Base-by-base conservation (phyloP, 306 rosid species). In the Cicer pinnatifidum region DNA sequence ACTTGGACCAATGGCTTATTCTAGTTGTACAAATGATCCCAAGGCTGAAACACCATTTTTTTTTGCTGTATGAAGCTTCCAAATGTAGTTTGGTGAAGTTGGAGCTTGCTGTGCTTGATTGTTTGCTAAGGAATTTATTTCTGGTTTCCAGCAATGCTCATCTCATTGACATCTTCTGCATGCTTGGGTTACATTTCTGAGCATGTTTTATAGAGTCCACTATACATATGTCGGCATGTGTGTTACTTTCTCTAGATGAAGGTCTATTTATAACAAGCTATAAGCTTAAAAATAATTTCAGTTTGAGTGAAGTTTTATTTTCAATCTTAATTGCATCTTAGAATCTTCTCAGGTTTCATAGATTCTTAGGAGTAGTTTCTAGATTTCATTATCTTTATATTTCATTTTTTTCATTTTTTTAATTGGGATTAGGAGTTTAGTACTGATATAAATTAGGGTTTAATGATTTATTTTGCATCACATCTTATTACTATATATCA, bases 61-160 rank as follows among this genome's bases (percentile, higher is more conserved):
- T 15, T 16, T 28, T 67, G 15, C 44, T 59, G 44, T 67, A 45
- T 46, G 72, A n/a, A 11, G 43, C 73, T 68, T 48, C 46, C 73
- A n/a, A 48, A 68, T 33, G 46, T 48, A 13, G 72, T 45, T 61
- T 37, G 46, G 28, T 35, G 41, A 61, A n/a, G 28, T 61, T 68
- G 66, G 44, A 19, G 9, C 71, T 71, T 40, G 66, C 12, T 3
- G n/a, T 53, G n/a, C 67, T 59, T 54, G 41, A 17, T 54, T 41
- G 53, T 38, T 69, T 39, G 40, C 5, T 35, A 40, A 19, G 13
- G 11, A 56, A 56, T 56, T 71, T 71, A 28, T 56, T 1, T 39
- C 6, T 16, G 11, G 43, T 40, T 43, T 12, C 6, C 35, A 1
- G 52, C 52, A 16, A 52, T 6, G 5, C n/a, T 52, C 9, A 38